These are phyloP conservation scores for Xylaria sp. DNA, from an alignment of 2,329 filamentous ascomycete genomes.

Conservation along the genomic window DNA sequence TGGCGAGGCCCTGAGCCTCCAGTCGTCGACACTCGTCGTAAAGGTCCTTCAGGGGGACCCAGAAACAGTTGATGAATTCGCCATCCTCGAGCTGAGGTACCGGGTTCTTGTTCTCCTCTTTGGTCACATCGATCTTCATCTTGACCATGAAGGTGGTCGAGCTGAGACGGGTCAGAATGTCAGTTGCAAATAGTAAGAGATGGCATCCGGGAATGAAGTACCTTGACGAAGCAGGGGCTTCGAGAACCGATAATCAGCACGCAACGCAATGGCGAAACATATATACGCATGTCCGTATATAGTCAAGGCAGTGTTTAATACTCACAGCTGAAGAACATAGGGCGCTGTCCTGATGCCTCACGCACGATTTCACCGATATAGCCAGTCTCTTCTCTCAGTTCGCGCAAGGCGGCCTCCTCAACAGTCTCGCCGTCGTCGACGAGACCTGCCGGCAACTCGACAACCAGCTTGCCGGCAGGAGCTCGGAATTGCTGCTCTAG, in stretches of 20 bases:
- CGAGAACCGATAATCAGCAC: slow-evolving; percentile 6
- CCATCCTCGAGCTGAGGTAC: slow-evolving; percentile 44
- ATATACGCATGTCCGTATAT: not conserved
- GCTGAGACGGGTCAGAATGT: slow-evolving; percentile 12
- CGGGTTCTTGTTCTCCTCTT: slow-evolving; percentile 41
- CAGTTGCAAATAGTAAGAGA: not conserved
- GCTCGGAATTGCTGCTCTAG: slow-evolving; percentile 38
- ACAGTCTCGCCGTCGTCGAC: slow-evolving; percentile 36
- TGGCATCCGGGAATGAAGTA: slow-evolving; percentile 3
- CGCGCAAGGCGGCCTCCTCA: slow-evolving; percentile 36
- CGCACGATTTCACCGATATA: slow-evolving; percentile 33
- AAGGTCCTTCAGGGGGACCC: slow-evolving; percentile 41
- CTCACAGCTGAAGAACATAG: slow-evolving; percentile 30
- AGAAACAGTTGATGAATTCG: slow-evolving; percentile 49
- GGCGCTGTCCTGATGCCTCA: slow-evolving; percentile 21
- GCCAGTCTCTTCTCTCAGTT: slow-evolving; percentile 37
- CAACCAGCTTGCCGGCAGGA: slow-evolving; percentile 35
- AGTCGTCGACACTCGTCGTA: slow-evolving; percentile 41
- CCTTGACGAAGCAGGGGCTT: slow-evolving; percentile 30
- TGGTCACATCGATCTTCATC: slow-evolving; percentile 41
- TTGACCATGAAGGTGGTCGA: slow-evolving; percentile 35
- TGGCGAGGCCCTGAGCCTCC: slow-evolving; percentile 33
- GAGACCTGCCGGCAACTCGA: slow-evolving; percentile 38
- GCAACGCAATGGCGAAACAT: not conserved
- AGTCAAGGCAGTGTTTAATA: not conserved